Percentiles rank a stretch among this genome's conserved stretches.
Conservation (phyloP, 306 rosid species). For the Dalbergia cochinchinensis region DNA sequence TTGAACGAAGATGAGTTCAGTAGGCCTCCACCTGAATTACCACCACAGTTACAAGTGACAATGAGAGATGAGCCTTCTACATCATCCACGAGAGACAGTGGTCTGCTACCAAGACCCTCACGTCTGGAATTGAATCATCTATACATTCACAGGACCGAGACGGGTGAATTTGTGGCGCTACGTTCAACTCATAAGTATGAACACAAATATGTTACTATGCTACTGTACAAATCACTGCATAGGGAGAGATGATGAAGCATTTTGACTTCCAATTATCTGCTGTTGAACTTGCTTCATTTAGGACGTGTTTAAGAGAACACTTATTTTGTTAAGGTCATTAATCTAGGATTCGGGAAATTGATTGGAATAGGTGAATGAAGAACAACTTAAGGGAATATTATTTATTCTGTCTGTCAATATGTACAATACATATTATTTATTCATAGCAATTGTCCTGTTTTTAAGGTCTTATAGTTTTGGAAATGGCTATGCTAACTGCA, state of each 20-base stretch:
- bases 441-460: slow-evolving; percentile 26
- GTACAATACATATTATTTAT: background rate
- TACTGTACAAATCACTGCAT: slow-evolving; percentile 65
- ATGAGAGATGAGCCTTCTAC: slow-evolving; percentile 52
- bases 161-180: slow-evolving; percentile 60
- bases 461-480: slow-evolving; percentile 1
- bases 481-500: slow-evolving; percentile 22
- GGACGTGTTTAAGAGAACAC: slow-evolving; percentile 27
- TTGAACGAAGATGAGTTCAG: slow-evolving; percentile 68
- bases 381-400: slow-evolving; percentile 35
- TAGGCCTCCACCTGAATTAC: slow-evolving; percentile 81
- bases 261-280: background rate
- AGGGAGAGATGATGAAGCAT: slow-evolving; percentile 48
- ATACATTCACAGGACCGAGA: slow-evolving; percentile 61
- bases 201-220: slow-evolving; percentile 62
- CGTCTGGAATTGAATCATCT: slow-evolving; percentile 77
- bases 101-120: slow-evolving; percentile 44
- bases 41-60: slow-evolving; percentile 68
- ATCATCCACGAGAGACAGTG: slow-evolving; percentile 51
- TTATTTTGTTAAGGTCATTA: slow-evolving; percentile 35
- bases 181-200: slow-evolving; percentile 70
- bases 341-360: slow-evolving; percentile 20
- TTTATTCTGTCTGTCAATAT: slow-evolving; percentile 32
- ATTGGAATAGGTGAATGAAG: slow-evolving; percentile 33
- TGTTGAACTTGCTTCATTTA: slow-evolving; percentile 34